These are phyloP conservation scores for Stagonosporopsis vannaccii DNA, from an alignment of 2,329 filamentous ascomycete species.

Conservation along the genomic window DNA sequence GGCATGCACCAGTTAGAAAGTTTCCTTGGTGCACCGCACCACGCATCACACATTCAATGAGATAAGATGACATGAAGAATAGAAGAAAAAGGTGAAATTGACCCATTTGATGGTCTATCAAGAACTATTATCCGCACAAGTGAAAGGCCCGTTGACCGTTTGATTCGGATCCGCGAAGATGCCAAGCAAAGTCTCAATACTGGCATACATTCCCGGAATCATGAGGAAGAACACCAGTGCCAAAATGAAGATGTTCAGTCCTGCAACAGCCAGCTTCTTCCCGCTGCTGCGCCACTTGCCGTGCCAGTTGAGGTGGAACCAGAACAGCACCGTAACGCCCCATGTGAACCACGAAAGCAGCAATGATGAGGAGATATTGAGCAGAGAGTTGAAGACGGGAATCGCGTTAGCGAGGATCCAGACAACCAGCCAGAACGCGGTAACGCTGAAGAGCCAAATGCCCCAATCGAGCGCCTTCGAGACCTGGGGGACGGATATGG, in stretches of 20 bases:
- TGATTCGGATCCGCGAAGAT: conserved; percentile 35
- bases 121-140: conserved; percentile 37
- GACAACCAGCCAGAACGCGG: conserved; percentile 35
- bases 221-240: conserved; percentile 33
- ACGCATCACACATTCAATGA: too few relatives aligned
- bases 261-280: conserved; percentile 31
- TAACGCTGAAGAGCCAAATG: conserved; percentile 34
- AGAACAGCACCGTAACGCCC: conserved; percentile 39
- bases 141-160: conserved; percentile 37
- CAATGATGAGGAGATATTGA: conserved; percentile 36
- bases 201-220: conserved; percentile 37
- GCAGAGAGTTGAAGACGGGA: conserved; percentile 36
- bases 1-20: too few relatives aligned
- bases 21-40: too few relatives aligned
- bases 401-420: conserved; percentile 41
- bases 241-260: conserved; percentile 33
- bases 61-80: too few relatives aligned
- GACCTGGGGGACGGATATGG: conserved; percentile 19
- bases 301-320: conserved; percentile 40
- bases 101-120: neutral
- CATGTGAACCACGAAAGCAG: conserved; percentile 40
- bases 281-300: conserved; percentile 30
- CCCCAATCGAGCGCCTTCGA: conserved; percentile 28
- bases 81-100: neutral
- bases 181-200: conserved; percentile 29